Evolutionary conservation across 306 rosid genomes (phyloP).

Genomic region (Senna tora): DNA sequence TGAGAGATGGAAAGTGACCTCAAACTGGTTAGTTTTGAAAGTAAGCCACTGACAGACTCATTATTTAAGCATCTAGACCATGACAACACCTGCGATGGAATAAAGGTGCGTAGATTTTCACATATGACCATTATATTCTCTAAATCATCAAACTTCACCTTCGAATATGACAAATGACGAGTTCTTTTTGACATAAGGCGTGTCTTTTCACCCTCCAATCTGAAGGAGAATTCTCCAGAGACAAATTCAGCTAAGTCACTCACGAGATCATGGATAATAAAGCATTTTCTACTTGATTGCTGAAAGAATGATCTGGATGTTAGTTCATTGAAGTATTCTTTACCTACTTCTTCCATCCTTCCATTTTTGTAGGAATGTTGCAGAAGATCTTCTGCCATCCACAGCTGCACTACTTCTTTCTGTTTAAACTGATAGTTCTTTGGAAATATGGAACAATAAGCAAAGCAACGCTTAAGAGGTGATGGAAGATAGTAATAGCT

Average conservation of each 20-base stretch:
- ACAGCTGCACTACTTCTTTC: slow-evolving; percentile 10
- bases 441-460: slow-evolving; percentile 44
- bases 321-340: slow-evolving; percentile 30
- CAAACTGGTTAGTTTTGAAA: neutral
- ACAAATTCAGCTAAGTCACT: slow-evolving; percentile 37
- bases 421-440: slow-evolving; percentile 15
- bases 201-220: neutral
- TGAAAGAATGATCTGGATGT: slow-evolving; percentile 32
- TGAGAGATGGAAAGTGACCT: slow-evolving; percentile 8
- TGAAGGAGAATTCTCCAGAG: slow-evolving; percentile 26
- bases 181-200: slow-evolving; percentile 10
- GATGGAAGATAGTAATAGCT: slow-evolving; percentile 37
- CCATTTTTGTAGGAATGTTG: neutral
- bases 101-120: slow-evolving; percentile 23
- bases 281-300: neutral
- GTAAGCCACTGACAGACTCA: neutral
- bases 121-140: slow-evolving; percentile 1
- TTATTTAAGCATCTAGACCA: slow-evolving; percentile 8
- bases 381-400: slow-evolving; percentile 42
- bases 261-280: slow-evolving; percentile 36
- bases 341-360: slow-evolving; percentile 33
- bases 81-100: neutral
- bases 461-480: slow-evolving; percentile 34
- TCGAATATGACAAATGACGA: slow-evolving; percentile 33
- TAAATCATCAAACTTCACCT: slow-evolving; percentile 3